Conservation (phyloP, 768 basidiomycete species). For the Astraeus odoratus region DNA sequence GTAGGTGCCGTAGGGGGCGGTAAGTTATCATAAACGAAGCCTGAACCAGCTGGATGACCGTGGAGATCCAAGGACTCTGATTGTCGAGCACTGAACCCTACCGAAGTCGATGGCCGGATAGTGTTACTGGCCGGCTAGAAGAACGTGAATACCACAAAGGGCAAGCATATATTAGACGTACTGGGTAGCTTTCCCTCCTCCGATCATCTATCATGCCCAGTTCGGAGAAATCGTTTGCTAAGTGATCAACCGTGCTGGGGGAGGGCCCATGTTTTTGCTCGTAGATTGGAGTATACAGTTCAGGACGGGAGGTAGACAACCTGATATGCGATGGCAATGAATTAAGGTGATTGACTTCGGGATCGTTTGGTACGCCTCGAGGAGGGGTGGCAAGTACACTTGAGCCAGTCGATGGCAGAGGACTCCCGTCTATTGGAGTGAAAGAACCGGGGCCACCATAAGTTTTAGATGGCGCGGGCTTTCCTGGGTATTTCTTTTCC, state of each 20-base stretch:
- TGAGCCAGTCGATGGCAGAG: slow-evolving; percentile 20
- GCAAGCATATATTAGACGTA: slow-evolving; percentile 28
- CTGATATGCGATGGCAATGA: slow-evolving; percentile 55
- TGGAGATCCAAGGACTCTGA: slow-evolving; percentile 36
- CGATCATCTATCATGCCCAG: slow-evolving; percentile 46
- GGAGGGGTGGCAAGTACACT: slow-evolving; percentile 8
- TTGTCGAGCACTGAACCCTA: slow-evolving; percentile 27
- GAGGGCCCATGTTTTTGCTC: slow-evolving; percentile 42
- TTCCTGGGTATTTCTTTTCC: slow-evolving; percentile 53
- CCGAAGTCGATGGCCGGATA: slow-evolving; percentile 31
- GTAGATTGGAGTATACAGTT: slow-evolving; percentile 72
- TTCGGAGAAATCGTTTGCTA: slow-evolving; percentile 63
- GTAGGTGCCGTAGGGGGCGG: slow-evolving; percentile 30
- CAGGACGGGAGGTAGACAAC: slow-evolving; percentile 55
- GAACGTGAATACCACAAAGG: slow-evolving; percentile 10
- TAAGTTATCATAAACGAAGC: slow-evolving; percentile 33
- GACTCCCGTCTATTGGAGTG: slow-evolving; percentile 40
- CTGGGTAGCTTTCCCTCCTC: slow-evolving; percentile 54
- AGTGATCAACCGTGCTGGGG: slow-evolving; percentile 36
- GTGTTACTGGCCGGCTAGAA: slow-evolving; percentile 29
- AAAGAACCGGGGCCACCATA: slow-evolving; percentile 81
- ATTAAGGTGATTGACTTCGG: slow-evolving; percentile 36
- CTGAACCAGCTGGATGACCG: slow-evolving; percentile 25
- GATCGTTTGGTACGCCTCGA: slow-evolving; percentile 18
- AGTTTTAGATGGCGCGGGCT: slow-evolving; percentile 45